A percentile compares a stretch with the other conserved stretches of the same genome.
Conservation (phyloP, 75 land plant species). For the Picea glauca region DNA sequence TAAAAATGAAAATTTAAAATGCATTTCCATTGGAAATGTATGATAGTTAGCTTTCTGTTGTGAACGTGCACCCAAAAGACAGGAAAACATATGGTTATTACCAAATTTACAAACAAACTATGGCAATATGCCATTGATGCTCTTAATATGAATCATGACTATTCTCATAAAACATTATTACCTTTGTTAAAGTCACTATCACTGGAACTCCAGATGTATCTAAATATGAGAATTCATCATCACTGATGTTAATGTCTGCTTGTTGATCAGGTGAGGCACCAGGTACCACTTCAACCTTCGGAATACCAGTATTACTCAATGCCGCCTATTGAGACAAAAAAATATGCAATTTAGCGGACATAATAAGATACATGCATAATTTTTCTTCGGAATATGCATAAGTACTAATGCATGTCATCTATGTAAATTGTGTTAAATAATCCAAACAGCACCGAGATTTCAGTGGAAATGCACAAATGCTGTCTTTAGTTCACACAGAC, state of each 20-base stretch:
- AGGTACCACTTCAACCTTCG: conserved; percentile 67
- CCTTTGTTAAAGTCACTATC: conserved; percentile 89
- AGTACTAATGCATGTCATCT: too few species aligned
- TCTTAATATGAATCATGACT: not conserved
- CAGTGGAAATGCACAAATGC: too few species aligned
- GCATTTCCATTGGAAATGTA: not conserved
- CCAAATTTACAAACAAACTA: not conserved
- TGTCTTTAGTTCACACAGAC: too few species aligned
- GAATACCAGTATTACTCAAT: conserved; percentile 83
- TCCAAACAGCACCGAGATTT: too few species aligned
- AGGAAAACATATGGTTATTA: not conserved
- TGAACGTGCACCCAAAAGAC: not conserved
- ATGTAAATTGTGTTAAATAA: too few species aligned
- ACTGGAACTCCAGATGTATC: conserved; percentile 84
- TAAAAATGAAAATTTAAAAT: not conserved
- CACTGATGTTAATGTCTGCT: conserved; percentile 82
- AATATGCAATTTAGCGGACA: not conserved
- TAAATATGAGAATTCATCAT: conserved; percentile 82
- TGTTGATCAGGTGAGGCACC: conserved; percentile 53
- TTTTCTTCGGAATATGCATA: not conserved
- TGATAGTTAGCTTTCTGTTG: not conserved
- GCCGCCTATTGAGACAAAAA: conserved; percentile 65
- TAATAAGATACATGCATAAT: not conserved
- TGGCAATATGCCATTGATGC: not conserved
- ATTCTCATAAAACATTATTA: conserved; percentile 9